Conservation (phyloP, 768 basidiomycete genomes). For the Mycena floridula region DNA sequence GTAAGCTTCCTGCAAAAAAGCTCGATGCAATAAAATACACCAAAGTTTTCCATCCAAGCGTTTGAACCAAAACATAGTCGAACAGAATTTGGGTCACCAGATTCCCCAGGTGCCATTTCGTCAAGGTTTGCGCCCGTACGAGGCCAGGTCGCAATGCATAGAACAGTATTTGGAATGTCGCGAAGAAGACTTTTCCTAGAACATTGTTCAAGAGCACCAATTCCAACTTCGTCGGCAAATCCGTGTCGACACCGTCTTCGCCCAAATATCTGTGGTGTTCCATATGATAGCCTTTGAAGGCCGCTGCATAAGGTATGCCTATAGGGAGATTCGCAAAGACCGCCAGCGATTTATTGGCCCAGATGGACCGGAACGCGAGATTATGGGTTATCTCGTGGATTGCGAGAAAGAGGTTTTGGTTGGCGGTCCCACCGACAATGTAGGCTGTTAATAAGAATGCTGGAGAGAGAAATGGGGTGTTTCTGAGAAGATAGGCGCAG, state of each 20-base stretch:
- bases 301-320: slow-evolving; percentile 89
- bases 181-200: slow-evolving; percentile 96
- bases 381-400: slow-evolving; percentile 99
- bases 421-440: slow-evolving; percentile 86
- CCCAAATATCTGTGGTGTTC: slow-evolving; percentile 96
- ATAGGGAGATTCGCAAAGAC: slow-evolving; percentile 92
- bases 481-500: slow-evolving; percentile 58
- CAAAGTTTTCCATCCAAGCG: slow-evolving; percentile 41
- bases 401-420: slow-evolving; percentile 96
- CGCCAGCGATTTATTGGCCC: slow-evolving; percentile 80
- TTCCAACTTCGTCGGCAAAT: slow-evolving; percentile 85
- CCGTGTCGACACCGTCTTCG: slow-evolving; percentile 94
- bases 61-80: slow-evolving; percentile 57
- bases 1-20: slow-evolving; percentile 95
- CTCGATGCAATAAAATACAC: slow-evolving; percentile 83
- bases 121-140: slow-evolving; percentile 76
- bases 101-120: slow-evolving; percentile 83
- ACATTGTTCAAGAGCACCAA: slow-evolving; percentile 88
- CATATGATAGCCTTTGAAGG: slow-evolving; percentile 95
- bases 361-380: slow-evolving; percentile 80
- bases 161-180: slow-evolving; percentile 98
- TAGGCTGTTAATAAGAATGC: slow-evolving; percentile 78
- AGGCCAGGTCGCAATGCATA: slow-evolving; percentile 95
- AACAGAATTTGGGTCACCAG: slow-evolving; percentile 61
- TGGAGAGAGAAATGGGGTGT: slow-evolving; percentile 62